Conservation (phyloP, 2,329 filamentous ascomycete species). For the Beauveria caledonica region DNA sequence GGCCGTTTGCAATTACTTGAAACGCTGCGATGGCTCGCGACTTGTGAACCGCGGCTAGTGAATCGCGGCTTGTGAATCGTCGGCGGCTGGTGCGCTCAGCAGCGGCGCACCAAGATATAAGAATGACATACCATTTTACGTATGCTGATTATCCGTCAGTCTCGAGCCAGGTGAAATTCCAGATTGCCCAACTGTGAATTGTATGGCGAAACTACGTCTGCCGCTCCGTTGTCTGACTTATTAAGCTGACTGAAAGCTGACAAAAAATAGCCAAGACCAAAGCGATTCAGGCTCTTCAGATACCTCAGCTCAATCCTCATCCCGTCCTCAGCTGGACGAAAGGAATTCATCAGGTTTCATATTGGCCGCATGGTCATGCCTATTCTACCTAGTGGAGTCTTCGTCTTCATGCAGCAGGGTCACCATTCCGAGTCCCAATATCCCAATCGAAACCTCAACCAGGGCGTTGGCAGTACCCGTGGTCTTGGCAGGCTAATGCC, state of each 20-base stretch:
- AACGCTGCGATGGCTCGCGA: neutral
- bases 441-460: neutral
- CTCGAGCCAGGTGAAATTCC: too few relatives aligned
- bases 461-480: neutral
- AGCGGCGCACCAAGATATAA: neutral
- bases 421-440: too few relatives aligned
- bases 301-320: too few relatives aligned
- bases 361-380: neutral
- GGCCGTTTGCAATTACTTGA: too few relatives aligned
- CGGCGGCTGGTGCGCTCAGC: neutral
- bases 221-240: neutral
- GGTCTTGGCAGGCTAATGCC: too few relatives aligned
- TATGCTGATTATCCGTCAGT: too few relatives aligned
- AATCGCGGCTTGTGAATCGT: neutral
- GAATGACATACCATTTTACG: too few relatives aligned
- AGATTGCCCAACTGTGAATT: too few relatives aligned
- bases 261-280: neutral
- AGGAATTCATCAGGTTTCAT: neutral
- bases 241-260: neutral
- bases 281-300: neutral
- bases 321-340: neutral
- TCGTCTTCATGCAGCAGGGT: too few relatives aligned
- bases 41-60: neutral
- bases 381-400: too few relatives aligned
- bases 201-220: neutral